Conservation (phyloP, 345 rosid species). For the Camelina laxa region DNA sequence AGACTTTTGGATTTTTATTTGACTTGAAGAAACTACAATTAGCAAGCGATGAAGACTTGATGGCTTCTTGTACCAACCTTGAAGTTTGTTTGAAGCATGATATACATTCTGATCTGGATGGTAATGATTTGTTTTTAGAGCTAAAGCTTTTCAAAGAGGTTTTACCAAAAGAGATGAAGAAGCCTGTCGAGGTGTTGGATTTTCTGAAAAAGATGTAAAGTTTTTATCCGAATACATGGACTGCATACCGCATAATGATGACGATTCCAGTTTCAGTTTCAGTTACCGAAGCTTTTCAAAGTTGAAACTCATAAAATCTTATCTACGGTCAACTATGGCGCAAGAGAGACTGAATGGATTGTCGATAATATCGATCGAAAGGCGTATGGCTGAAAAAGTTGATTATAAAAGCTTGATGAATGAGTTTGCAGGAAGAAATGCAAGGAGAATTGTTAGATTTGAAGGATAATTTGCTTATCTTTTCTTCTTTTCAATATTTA, state of each 20-base stretch:
- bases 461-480: too few relatives aligned
- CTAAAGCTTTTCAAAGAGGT: background rate
- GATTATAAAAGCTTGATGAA: background rate
- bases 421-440: too few relatives aligned
- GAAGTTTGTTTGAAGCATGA: background rate
- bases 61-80: too few relatives aligned
- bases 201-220: background rate
- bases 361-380: too few relatives aligned
- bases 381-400: too few relatives aligned
- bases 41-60: too few relatives aligned
- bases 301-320: background rate
- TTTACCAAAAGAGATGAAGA: background rate
- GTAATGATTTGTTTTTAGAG: background rate
- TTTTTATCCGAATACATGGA: background rate
- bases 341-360: background rate
- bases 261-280: background rate
- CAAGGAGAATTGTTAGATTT: too few relatives aligned
- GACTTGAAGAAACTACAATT: too few relatives aligned
- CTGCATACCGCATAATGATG: background rate
- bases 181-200: background rate
- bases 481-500: too few relatives aligned
- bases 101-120: background rate
- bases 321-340: background rate
- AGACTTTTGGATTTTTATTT: too few relatives aligned
- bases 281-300: background rate